Base-by-base conservation (phyloP, 257 asterid species). In the Plantago ovata region DNA sequence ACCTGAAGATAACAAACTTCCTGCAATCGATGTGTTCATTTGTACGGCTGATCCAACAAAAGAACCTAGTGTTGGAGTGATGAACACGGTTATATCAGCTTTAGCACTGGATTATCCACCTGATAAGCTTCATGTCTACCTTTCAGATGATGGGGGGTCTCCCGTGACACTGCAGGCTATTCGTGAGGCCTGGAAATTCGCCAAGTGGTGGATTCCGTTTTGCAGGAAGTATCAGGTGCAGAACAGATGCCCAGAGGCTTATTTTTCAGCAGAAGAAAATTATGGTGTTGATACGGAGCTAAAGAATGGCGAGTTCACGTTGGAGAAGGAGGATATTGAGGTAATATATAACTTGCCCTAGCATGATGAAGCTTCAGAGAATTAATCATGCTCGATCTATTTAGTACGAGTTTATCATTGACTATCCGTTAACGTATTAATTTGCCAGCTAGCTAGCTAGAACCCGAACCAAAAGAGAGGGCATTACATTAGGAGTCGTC, bases 1-100 rank as follows among this genome's bases (percentile, higher is more conserved):
- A 8, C 81, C 85, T 0, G 61, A 19, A 0, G 67, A 79, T 32
- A 69, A 72, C 0, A 21, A 66, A 0, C 77, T 83, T 6, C 94
- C 95, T 1, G 41, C 71, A 4, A 45, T 83, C 2, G 95, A 86
- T 9, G 87, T 86, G 24, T 75, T 81, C 18, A 60, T 86, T 2
- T 86, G 84, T 75, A 86, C 95, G 0, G 82, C 89, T 0, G 92
- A 86, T 45, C 81, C 87, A 0, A 22, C 19, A 2, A 81, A 79
- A 42, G 95, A 86, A 67, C 95, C 95, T 0, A 58, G 68, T 10
- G 38, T 79, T 39, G 73, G 51, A 1, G 90, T 86, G 15, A 79
- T 86, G 95, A 86, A 86, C 72, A 86, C 94, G n/a, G 81, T 86
- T 14, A 24, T 86, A 33, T 86, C 95, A 6, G 90, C 87, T 7